phyloP scores from a whole-genome alignment of 257 asterid genomes.

The Capsicum pubescens region DNA sequence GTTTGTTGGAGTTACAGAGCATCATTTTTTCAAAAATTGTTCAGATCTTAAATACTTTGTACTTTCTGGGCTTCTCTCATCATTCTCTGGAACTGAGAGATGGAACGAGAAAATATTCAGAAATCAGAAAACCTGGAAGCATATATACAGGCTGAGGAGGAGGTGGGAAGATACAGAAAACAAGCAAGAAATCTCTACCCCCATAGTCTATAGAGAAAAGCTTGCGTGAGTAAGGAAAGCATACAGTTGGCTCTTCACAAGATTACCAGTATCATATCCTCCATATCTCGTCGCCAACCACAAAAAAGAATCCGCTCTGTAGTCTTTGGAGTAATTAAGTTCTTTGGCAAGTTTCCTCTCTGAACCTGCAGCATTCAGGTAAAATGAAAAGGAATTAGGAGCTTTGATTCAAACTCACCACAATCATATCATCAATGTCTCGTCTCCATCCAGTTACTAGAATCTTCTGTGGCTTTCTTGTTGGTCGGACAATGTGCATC shows the following conservation, averaged over 20 bases:
- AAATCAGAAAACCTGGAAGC: constrained; percentile 33
- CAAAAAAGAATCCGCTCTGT: constrained; percentile 87
- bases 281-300: constrained; percentile 97
- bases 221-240: constrained; percentile 45
- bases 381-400: constrained; percentile 77
- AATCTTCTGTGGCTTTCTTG: constrained; percentile 91
- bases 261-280: constrained; percentile 90
- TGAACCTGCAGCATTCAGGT: constrained; percentile 80
- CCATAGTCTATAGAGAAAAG: constrained; percentile 42
- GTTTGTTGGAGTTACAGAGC: not conserved
- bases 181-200: constrained; percentile 35
- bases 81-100: constrained; percentile 26
- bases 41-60: constrained; percentile 22
- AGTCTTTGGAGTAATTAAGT: constrained; percentile 61
- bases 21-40: constrained; percentile 23
- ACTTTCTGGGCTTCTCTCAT: constrained; percentile 25
- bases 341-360: constrained; percentile 74
- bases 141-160: constrained; percentile 34
- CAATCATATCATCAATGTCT: constrained; percentile 98
- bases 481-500: constrained; percentile 71
- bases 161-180: constrained; percentile 38
- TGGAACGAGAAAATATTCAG: constrained; percentile 28
- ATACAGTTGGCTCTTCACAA: constrained; percentile 45
- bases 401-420: constrained; percentile 77
- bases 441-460: constrained; percentile 98